Evolutionary conservation across 371 early-diverging fungal genomes (phyloP).

Genomic region (Ordospora pajunii): DNA sequence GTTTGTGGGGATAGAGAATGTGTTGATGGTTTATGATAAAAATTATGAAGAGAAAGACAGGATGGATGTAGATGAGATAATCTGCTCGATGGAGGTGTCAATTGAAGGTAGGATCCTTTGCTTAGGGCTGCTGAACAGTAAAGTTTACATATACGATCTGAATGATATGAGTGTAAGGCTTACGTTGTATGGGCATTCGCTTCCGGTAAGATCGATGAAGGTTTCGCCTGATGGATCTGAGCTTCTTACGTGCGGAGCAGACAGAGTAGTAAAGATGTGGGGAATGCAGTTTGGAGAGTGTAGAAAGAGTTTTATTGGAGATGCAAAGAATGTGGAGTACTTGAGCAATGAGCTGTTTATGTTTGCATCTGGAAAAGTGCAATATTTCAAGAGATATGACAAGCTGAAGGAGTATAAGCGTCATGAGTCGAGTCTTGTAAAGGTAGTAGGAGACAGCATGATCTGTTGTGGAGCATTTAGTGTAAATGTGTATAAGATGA

Average conservation of each 20-base stretch:
- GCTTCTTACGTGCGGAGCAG: constrained; percentile 53
- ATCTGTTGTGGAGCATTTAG: constrained; percentile 2
- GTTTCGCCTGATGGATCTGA: constrained; percentile 37
- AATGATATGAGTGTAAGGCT: constrained; percentile 22
- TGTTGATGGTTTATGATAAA: constrained; percentile 1
- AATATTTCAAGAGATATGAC: constrained; percentile 40
- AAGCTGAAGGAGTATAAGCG: constrained; percentile 24
- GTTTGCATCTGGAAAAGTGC: constrained; percentile 11
- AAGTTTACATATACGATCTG: constrained; percentile 47
- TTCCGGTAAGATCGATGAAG: constrained; percentile 54
- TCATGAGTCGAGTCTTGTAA: background rate
- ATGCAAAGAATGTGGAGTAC: constrained; percentile 27
- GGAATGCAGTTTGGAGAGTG: constrained; percentile 61
- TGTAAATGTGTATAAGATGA: constrained; percentile 29
- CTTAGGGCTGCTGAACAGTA: constrained; percentile 42
- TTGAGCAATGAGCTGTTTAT: constrained; percentile 25
- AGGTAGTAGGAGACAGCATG: constrained; percentile 9
- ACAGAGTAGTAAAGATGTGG: constrained; percentile 61
- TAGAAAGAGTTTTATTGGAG: constrained; percentile 55
- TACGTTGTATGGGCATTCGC: constrained; percentile 59
- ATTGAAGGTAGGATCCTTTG: constrained; percentile 27
- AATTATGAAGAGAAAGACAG: constrained; percentile 4
- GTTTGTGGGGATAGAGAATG: constrained; percentile 5
- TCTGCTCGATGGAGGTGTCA: constrained; percentile 31
- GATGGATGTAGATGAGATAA: constrained; percentile 31